phyloP scores from a whole-genome alignment of 1,139 yeast genomes.

The Yamadazyma buinensis region DNA sequence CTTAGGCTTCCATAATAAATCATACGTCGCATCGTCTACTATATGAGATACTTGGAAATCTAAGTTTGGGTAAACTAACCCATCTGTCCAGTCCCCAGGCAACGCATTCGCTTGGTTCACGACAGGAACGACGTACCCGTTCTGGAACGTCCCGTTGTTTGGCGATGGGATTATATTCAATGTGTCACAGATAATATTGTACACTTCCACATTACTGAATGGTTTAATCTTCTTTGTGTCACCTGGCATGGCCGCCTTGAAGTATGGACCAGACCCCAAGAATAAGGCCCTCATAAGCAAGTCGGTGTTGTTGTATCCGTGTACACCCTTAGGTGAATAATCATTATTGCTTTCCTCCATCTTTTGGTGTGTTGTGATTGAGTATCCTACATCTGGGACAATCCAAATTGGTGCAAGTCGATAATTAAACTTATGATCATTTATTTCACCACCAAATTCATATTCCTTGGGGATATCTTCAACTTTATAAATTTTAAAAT shows the following conservation, averaged over 20 bases:
- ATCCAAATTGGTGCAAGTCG: conserved; percentile 86
- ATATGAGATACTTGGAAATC: conserved; percentile 45
- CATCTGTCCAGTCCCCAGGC: conserved; percentile 54
- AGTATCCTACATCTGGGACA: conserved; percentile 77
- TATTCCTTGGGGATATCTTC: conserved; percentile 64
- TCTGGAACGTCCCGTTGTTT: conserved; percentile 52
- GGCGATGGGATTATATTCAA: conserved; percentile 53
- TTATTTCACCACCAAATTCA: conserved; percentile 56
- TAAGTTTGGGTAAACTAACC: conserved; percentile 53
- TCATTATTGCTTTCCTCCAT: conserved; percentile 47
- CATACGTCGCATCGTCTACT: conserved; percentile 52
- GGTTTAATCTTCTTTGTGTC: conserved; percentile 47
- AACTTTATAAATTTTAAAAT: conserved; percentile 39
- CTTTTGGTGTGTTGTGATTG: conserved; percentile 61
- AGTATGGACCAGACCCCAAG: conserved; percentile 78
- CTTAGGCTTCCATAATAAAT: conserved; percentile 35
- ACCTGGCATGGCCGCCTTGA: conserved; percentile 26
- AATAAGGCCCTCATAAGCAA: conserved; percentile 81
- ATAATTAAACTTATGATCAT: conserved; percentile 43
- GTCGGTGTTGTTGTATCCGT: conserved; percentile 78
- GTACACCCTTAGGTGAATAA: conserved; percentile 71
- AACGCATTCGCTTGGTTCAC: conserved; percentile 29
- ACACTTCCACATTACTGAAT: conserved; percentile 69
- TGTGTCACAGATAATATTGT: conserved; percentile 70
- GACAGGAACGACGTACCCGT: conserved; percentile 12